Evolutionary conservation across 768 basidiomycete genomes (phyloP).

Genomic region (Calocybe gangraenosa): DNA sequence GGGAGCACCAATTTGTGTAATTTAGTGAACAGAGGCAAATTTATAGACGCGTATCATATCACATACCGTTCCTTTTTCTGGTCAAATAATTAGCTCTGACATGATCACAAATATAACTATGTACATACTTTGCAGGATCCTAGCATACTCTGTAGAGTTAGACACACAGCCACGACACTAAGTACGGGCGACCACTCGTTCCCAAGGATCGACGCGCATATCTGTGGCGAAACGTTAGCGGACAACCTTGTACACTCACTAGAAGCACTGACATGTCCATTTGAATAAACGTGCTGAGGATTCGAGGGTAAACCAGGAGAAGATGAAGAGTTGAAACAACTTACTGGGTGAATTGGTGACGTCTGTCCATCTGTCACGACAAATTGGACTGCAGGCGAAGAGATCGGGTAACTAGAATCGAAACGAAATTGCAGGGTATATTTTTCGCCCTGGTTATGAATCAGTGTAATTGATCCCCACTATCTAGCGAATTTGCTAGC

Average conservation of each 20-base stretch:
- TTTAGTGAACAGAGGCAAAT: not conserved
- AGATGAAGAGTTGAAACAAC: conserved; percentile 22
- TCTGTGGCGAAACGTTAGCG: conserved; percentile 37
- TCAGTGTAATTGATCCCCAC: not conserved
- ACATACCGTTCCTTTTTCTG: conserved; percentile 59
- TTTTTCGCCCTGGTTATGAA: conserved; percentile 56
- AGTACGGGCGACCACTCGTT: conserved; percentile 90
- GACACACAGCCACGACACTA: conserved; percentile 75
- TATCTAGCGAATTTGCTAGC: not conserved
- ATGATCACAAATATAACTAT: not conserved
- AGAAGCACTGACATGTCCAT: conserved; percentile 62
- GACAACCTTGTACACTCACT: not conserved
- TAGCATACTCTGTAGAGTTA: conserved; percentile 89
- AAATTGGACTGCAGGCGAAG: conserved; percentile 85
- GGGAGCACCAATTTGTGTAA: not conserved
- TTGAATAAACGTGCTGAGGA: conserved; percentile 80
- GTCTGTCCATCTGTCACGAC: conserved; percentile 59
- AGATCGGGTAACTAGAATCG: conserved; percentile 79
- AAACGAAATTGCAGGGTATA: conserved; percentile 82
- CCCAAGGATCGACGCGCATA: conserved; percentile 87
- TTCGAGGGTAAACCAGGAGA: conserved; percentile 8
- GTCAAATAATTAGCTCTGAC: not conserved
- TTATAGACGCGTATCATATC: too few relatives aligned
- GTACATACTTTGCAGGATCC: conserved; percentile 81
- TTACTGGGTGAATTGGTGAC: conserved; percentile 77